Base-by-base conservation (phyloP, 306 rosid genomes). In the Castanea mollissima region DNA sequence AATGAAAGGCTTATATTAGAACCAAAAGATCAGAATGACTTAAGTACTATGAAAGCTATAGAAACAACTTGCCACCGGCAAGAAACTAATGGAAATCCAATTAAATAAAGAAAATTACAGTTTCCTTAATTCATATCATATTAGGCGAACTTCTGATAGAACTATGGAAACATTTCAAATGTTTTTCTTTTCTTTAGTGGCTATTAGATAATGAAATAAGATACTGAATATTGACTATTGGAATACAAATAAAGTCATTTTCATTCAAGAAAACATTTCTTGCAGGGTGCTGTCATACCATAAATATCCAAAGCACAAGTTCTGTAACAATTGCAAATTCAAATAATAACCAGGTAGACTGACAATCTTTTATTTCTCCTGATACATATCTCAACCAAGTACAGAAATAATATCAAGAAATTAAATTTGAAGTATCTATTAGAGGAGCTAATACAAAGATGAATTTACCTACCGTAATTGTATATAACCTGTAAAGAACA, bases 401-500 rank as follows among this genome's bases (percentile, higher is more conserved):
- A 15, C 49, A 63, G 12, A 12, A 67, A 14, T 31, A 63, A 63
- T 63, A 63, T 60, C 62, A 23, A 29, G 23, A 69, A 31, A 49
- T 2, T 32, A 79, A 77, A 76, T 25, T 49, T 41, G 49, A 46
- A 69, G 25, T 5, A 82, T 74, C 68, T 75, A 55, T 9, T 49
- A 35, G 71, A 32, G 58, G 68, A 76, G 64, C 59, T 32, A 59
- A 74, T 5, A 23, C 3, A 56, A 3, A 65, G 32, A 13, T 25
- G 55, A 54, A 68, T 81, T 74, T 77, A 79, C 95, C 1, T 75
- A 95, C 99, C 13, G 99, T 90, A 69, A 96, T 8, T 51, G 71
- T 76, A 79, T 86, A 96, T 77, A 96, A 85, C 78, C 79, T 88
- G 81, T 96, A 96, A 56, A 96, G 97, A 74, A 96, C 87, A 79